Base-by-base conservation (phyloP, 2,329 filamentous ascomycete genomes). In the Hirsutella thompsonii region DNA sequence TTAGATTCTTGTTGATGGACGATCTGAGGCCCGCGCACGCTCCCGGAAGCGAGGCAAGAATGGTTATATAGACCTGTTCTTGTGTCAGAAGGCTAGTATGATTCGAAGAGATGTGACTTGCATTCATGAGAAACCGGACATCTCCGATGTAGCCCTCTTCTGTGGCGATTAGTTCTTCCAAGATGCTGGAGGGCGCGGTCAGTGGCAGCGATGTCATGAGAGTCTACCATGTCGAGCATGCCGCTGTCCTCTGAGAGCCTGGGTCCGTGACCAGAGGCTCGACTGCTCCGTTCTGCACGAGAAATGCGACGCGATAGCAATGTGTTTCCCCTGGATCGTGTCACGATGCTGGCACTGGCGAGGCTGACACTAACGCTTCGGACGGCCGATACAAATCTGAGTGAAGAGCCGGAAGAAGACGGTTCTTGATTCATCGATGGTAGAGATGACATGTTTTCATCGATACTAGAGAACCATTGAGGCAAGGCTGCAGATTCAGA, bases 91-190 rank as follows among this genome's bases (percentile, higher is more conserved):
- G 14, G 21, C 3, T 11, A n/a, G 13, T 26, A 11, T 19, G 4
- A 23, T 19, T 21, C 8, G 35, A 3, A 13, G 28, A 11, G 21
- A 5, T 3, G 8, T 13, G 33, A 53, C 77, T 55, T 64, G 90
- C 89, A 61, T 93, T 88, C 56, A 83, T 82, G 44, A 96, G 67
- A 48, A 92, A 87, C 51, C 86, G 86, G 43, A 96, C 62, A 52
- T 94, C 90, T 14, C 81, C 77, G 51, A 96, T 80, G 56, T 96
- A 96, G 52, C 81, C 78, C 56, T 92, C 83, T 59, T 96, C 92
- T 0, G 89, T 94, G 42, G 66, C 74, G 45, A 95, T 77, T 39
- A 96, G 67, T 61, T 96, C 92, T 55, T 92, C 84, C 29, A 96
- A 62, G 32, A 94, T 79, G 46, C 52, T 88, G 83, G 18, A 83